Percentiles rank a stretch among this genome's conserved stretches.
phyloP scores from a whole-genome alignment of 1,284 basidiomycete species.

The Sanghuangporus weigelae region DNA sequence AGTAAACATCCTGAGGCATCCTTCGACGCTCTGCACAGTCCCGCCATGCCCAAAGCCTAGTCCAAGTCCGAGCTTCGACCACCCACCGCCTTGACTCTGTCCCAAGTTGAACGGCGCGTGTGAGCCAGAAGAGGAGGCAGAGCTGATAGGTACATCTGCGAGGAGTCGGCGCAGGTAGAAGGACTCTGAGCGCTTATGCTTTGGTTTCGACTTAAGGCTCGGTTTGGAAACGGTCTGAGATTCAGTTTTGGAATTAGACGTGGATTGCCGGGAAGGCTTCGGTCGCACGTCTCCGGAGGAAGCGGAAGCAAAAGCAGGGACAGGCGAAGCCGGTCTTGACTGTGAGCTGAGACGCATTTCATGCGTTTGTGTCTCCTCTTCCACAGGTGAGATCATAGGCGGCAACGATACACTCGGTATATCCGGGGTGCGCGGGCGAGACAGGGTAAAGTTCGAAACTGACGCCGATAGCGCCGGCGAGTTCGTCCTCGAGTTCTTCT shows the following conservation, averaged over 20 bases:
- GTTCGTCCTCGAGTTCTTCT: constrained; percentile 9
- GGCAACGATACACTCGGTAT: constrained; percentile 19
- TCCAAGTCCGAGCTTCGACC: constrained; percentile 37
- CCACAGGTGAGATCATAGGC: neutral
- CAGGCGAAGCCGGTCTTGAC: constrained; percentile 18
- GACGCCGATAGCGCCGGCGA: constrained; percentile 7
- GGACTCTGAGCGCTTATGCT: constrained; percentile 47
- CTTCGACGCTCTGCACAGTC: constrained; percentile 55
- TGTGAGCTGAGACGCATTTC: too few species aligned
- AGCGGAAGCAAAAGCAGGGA: too few species aligned
- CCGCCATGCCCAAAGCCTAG: constrained; percentile 20
- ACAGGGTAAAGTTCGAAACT: neutral
- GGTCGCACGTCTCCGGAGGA: constrained; percentile 23
- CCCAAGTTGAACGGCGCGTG: constrained; percentile 9
- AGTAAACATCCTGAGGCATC: constrained; percentile 82
- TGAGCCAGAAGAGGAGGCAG: constrained; percentile 35
- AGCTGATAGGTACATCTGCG: constrained; percentile 50
- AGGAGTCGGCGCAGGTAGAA: constrained; percentile 62
- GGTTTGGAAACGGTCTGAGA: too few species aligned
- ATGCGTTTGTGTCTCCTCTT: too few species aligned
- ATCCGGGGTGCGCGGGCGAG: constrained; percentile 13
- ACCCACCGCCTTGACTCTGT: constrained; percentile 22
- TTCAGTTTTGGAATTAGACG: neutral
- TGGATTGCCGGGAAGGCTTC: constrained; percentile 36
- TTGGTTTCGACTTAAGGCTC: constrained; percentile 28